Conservation (phyloP, 371 early-diverging fungal genomes). For the Actinomortierella wolfii region DNA sequence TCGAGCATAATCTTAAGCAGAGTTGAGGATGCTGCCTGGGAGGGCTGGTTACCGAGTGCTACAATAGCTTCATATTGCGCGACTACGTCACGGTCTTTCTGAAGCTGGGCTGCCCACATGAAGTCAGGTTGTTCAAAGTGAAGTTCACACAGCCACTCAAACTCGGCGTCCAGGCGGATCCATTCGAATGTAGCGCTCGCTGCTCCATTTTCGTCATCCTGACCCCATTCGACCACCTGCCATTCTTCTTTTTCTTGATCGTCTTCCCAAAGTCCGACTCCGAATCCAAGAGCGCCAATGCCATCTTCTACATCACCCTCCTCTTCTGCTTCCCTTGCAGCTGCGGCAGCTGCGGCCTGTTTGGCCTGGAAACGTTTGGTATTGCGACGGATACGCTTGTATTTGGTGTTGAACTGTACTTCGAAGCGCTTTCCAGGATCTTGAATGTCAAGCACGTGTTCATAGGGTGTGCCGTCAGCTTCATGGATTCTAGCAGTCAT, state of each 20-base stretch:
- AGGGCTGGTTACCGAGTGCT: conserved; percentile 68
- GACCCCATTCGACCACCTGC: conserved; percentile 83
- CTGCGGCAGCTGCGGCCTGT: conserved; percentile 80
- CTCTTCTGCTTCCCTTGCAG: conserved; percentile 76
- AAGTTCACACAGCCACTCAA: conserved; percentile 91
- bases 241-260: conserved; percentile 74
- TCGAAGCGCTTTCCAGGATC: conserved; percentile 78
- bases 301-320: conserved; percentile 63
- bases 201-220: conserved; percentile 77
- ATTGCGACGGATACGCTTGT: conserved; percentile 90
- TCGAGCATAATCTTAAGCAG: conserved; percentile 82
- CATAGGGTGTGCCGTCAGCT: conserved; percentile 92
- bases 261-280: conserved; percentile 76
- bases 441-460: conserved; percentile 89
- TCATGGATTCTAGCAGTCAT: conserved; percentile 92
- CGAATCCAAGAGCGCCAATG: conserved; percentile 58
- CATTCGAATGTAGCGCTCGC: conserved; percentile 88
- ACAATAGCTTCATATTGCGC: conserved; percentile 93
- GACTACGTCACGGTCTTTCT: conserved; percentile 93
- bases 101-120: conserved; percentile 96
- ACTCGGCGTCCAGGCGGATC: conserved; percentile 96
- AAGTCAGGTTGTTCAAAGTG: conserved; percentile 93
- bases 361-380: conserved; percentile 82
- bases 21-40: conserved; percentile 73
- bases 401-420: conserved; percentile 95